Evolutionary conservation across 2,329 filamentous ascomycete genomes (phyloP), one percentile per base, ranked within the genome.

Genomic region (Colletotrichum agaves): DNA sequence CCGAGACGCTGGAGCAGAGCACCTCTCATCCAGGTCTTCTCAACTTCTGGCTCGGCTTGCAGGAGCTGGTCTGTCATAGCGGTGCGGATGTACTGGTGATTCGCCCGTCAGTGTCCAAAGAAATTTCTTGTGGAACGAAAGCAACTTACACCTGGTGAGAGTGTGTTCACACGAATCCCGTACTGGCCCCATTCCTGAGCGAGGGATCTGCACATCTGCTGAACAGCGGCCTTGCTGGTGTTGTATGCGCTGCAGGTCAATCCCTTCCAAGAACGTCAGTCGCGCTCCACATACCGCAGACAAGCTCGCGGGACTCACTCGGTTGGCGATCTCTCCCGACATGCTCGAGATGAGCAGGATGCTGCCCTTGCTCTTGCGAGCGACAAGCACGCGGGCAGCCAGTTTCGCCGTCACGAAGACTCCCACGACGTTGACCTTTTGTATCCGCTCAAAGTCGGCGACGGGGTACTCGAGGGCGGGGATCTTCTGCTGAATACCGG

Each of bases 371-470:
- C 73, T 76, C 7, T 79, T 77, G 50, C 77, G 78, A 53, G 79
- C 76, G n/a, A 79, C 76, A 71, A 86, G 75, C 41, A 90, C 85
- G 68, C 86, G 83, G 58, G 90, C 91, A 27, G 90, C 87, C 64
- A 90, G 89, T 79, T 91, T 90, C 67, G 90, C 90, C 73, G 90
- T 91, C 76, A 90, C 83, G 78, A 89, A 90, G 27, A 86, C 88
- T n/a, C 91, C 91, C 55, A 85, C 91, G 72, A 93, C 80, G 76
- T 93, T 91, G 71, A 91, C 89, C 74, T 89, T 83, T 74, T 93
- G 81, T 72, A 93, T 89, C 77, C 90, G 86, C 73, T 89, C 84
- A 83, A 90, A 92, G 75, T 88, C 87, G 75, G 89, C 75, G 27
- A 79, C 74, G 3, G 80, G 78, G 60, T 84, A 85, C 10, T 84